Base-by-base conservation (phyloP, 805 yeast species). In the Saturnispora zaruensis region DNA sequence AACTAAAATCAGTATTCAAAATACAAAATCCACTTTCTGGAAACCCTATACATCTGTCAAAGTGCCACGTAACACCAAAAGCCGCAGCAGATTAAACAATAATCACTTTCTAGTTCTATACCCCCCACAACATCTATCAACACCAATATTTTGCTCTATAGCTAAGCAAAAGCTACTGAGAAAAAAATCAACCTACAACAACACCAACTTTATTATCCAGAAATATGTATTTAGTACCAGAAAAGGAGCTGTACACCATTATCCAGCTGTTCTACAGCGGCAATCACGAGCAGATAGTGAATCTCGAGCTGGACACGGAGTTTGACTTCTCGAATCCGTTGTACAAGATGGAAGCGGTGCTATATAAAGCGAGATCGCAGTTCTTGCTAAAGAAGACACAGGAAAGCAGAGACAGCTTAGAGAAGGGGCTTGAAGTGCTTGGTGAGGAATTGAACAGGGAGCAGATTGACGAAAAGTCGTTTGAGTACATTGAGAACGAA, bases 241-340 rank as follows among this genome's bases (percentile, higher is more conserved):
- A 56, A 23, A 56, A 55, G 37, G 61, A 60, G 45, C 57, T 68
- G 16, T 64, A 61, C 45, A 61, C 62, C 9, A 50, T 64, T 14
- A 54, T 66, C 59, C 56, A 61, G 59, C 52, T 62, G 59, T 41
- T 60, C 66, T 54, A 57, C 40, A 52, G 61, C 30, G 58, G 66
- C 20, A 57, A 57, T 49, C 59, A 59, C 44, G 28, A 46, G 5
- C 61, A 59, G 20, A 36, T 59, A 23, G 53, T 52, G 5, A 43
- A 53, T 23, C 34, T 56, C 11, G 54, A 57, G 38, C 33, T 63
- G 8, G 57, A 49, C 41, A 41, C 57, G 7, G 65, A 61, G 41
- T 52, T 63, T 20, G 59, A 64, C 30, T 62, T 62, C 54, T 51
- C 57, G 16, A 58, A 53, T 46, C 55, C 57, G 32, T 54, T 58